Evolutionary conservation across 495 filamentous ascomycete species (phyloP), one percentile per base, ranked within the genome.

Genomic region (Halenospora varia): DNA sequence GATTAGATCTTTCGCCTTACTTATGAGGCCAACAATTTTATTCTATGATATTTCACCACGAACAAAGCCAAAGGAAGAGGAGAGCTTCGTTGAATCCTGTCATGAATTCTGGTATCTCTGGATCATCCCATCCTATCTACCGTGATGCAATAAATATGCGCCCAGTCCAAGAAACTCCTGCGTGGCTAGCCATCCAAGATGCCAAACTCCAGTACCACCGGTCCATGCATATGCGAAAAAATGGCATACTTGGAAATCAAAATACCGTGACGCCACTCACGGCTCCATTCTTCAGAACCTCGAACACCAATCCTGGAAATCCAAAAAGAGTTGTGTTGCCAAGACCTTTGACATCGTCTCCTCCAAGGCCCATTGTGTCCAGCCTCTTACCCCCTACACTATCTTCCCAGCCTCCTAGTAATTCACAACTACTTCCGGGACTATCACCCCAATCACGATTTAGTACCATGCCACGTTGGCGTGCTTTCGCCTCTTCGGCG

Each of bases 371-470:
- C 25, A 71, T 75, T 4, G 55, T 18, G 51, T 61, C 53, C 2
- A 29, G 46, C 29, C 65, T 62, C 68, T 62, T 69, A 3, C 66
- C 71, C 8, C 72, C 72, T 15, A 68, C 66, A 57, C 83, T 87
- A 57, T 96, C 89, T 73, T 95, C 89, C 89, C 92, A 94, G 0
- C 91, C 91, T 11, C 91, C 89, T 0, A 96, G 77, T 46, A 96
- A 77, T 73, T 98, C 91, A 59, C 87, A 86, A 65, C 92, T 94
- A 68, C 89, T 93, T 40, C 95, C 88, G 0, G 92, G 91, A 53
- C 89, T 95, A 66, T 96, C 90, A 15, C 89, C 92, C 86, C 88
- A 92, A 11, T 90, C 92, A 53, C 94, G 76, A 63, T 95, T 95
- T 39, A 96, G 73, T 18, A 93, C 84, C 89, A 96, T 96, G 1